Evolutionary conservation across 208 protist species (phyloP).

Genomic region (Crithidia thermophila): DNA sequence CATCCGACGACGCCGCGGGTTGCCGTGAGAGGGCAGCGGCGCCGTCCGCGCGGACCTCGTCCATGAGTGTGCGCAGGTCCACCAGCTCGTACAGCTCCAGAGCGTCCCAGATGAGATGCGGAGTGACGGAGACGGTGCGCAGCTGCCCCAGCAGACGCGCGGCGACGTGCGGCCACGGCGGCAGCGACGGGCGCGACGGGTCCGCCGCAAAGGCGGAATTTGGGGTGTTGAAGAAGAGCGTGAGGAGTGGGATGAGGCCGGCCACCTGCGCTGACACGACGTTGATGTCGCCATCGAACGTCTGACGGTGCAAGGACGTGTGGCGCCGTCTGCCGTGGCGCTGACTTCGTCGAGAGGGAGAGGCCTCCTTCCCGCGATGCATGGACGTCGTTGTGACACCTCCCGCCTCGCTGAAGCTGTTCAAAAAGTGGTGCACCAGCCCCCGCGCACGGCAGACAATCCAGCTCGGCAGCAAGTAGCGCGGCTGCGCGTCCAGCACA

Average conservation of each 20-base stretch:
- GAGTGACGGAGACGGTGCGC: constrained; percentile 9
- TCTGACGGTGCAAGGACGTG: not conserved
- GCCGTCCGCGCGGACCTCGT: constrained; percentile 3
- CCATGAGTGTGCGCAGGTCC: constrained; percentile 1
- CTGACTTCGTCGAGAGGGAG: not conserved
- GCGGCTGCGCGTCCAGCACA: not conserved
- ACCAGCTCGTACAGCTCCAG: constrained; percentile 29
- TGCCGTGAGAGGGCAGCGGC: not conserved
- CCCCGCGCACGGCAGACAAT: constrained; percentile 30
- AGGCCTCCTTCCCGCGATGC: too few relatives aligned
- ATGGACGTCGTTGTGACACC: not conserved
- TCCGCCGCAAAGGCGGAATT: constrained; percentile 6
- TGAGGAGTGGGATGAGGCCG: constrained; percentile 11
- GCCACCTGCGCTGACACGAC: constrained; percentile 7
- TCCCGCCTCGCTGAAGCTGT: not conserved
- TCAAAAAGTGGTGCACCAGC: constrained; percentile 35
- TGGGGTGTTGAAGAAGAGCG: constrained; percentile 14
- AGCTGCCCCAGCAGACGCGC: constrained; percentile 18
- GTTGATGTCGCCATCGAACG: not conserved
- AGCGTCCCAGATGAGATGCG: constrained; percentile 22
- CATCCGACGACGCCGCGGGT: not conserved
- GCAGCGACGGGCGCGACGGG: constrained; percentile 7
- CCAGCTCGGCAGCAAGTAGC: constrained; percentile 36
- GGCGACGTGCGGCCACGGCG: constrained; percentile 11
- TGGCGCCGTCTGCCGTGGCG: not conserved